Evolutionary conservation across 257 asterid species (phyloP).

Genomic region (Solanum pennellii): DNA sequence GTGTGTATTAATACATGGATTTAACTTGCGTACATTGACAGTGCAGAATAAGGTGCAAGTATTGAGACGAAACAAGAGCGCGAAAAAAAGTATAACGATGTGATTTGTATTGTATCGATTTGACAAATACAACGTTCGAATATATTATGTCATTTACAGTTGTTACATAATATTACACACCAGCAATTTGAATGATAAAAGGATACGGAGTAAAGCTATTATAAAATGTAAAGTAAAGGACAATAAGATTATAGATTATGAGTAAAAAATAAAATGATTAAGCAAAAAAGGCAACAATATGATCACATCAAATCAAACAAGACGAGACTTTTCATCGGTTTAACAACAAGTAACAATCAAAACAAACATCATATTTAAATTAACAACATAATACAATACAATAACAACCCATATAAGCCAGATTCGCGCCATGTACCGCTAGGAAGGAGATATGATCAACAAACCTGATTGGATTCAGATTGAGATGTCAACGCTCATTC

Average conservation of each 20-base stretch:
- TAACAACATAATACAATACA: background rate
- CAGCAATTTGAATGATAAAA: background rate
- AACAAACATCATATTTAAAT: background rate
- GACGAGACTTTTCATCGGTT: background rate
- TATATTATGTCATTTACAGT: background rate
- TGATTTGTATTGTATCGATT: background rate
- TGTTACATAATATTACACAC: accelerated
- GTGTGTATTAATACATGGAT: no score
- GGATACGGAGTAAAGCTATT: accelerated
- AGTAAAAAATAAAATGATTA: no score
- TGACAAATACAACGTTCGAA: accelerated
- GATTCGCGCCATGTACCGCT: background rate
- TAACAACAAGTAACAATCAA: background rate
- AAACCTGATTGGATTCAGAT: background rate
- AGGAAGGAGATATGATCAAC: background rate
- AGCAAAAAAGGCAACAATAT: no score
- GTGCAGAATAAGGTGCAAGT: background rate
- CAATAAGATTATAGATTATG: no score
- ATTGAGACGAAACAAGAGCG: background rate
- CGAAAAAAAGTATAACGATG: background rate
- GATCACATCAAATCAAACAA: background rate
- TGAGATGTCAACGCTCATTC: background rate
- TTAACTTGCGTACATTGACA: background rate
- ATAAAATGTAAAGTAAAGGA: background rate
- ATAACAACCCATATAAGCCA: no score